Base-by-base conservation (phyloP, 495 filamentous ascomycete species). In the Lepidopterella palustris region DNA sequence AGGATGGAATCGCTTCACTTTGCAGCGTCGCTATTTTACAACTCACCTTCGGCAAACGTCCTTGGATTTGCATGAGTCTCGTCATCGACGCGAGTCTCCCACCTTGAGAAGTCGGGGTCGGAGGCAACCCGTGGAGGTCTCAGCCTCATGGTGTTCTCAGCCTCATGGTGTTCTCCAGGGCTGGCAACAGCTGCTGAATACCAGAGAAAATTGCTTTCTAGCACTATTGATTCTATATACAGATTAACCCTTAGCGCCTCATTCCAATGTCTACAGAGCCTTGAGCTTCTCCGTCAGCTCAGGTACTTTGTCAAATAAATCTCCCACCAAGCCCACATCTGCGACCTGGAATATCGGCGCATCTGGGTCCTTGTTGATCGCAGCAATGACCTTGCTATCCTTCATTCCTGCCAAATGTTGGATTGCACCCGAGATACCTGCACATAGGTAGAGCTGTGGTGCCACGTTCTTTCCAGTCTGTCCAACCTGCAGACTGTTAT, bases 391-490 rank as follows among this genome's bases (percentile, higher is more conserved):
- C 80, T 98, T 98, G 79, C 89, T 95, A 72, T 98, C 93, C 82
- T 98, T 98, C 93, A 98, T 98, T 70, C 93, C 93, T 42, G 95
- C 95, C 74, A 98, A 77, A 81, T 98, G 93, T 76, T 98, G 93
- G 63, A 98, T 98, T 23, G 93, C 93, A 48, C 93, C 93, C 5
- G 88, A 93, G 69, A 98, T 97, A 68, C 93, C 93, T 15, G 91
- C 92, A 28, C 89, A 93, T 58, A 98, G 81, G 71, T 98, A 98
- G 60, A 97, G 77, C 73, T 98, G 87, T 55, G 93, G 93, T 42
- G 93, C 93, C 29, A 98, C 91, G 59, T 96, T 95, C 83, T 98
- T 98, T 60, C 93, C 93, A 5, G 93, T 98, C 77, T 98, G 93
- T 10, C 93, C 93, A 62, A 98, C 90, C 76, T 98, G 93, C 69